Evolutionary conservation across 108 stramenopile genomes (phyloP).

Genomic region (Schizochytrium sp.): DNA sequence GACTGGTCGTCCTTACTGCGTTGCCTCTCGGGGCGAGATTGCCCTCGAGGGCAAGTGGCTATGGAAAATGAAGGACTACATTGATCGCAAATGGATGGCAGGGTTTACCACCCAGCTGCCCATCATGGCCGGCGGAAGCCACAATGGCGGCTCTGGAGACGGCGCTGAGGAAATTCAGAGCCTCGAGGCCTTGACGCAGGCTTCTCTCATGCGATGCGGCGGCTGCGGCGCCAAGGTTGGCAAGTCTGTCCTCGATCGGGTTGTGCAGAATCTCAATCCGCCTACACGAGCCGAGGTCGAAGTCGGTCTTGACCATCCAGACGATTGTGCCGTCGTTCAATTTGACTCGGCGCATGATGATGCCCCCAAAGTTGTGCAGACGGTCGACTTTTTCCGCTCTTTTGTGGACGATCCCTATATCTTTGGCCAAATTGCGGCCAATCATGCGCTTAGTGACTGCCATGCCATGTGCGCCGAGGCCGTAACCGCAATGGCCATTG

Average conservation of each 20-base stretch:
- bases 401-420: constrained; percentile 52
- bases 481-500: constrained; percentile 44
- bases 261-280: not conserved
- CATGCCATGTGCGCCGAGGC: constrained; percentile 57
- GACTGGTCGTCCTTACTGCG: constrained; percentile 56
- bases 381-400: constrained; percentile 56
- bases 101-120: constrained; percentile 46
- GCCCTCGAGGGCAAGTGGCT: constrained; percentile 48
- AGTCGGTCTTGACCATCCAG: constrained; percentile 12
- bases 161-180: not conserved
- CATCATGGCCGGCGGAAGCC: constrained; percentile 15
- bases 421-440: constrained; percentile 56
- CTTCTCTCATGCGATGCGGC: constrained; percentile 52
- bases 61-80: constrained; percentile 63
- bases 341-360: not conserved
- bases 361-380: constrained; percentile 35
- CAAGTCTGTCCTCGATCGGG: constrained; percentile 24
- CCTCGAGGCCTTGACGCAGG: constrained; percentile 10
- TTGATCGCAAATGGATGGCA: constrained; percentile 63
- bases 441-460: constrained; percentile 56
- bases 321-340: constrained; percentile 39
- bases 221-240: constrained; percentile 61
- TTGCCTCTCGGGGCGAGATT: constrained; percentile 48
- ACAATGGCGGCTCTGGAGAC: not conserved
- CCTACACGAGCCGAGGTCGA: not conserved